A percentile compares a stretch with the other conserved stretches of the same genome.
Conservation (phyloP, 345 rosid species). For the Garcia nutans region DNA sequence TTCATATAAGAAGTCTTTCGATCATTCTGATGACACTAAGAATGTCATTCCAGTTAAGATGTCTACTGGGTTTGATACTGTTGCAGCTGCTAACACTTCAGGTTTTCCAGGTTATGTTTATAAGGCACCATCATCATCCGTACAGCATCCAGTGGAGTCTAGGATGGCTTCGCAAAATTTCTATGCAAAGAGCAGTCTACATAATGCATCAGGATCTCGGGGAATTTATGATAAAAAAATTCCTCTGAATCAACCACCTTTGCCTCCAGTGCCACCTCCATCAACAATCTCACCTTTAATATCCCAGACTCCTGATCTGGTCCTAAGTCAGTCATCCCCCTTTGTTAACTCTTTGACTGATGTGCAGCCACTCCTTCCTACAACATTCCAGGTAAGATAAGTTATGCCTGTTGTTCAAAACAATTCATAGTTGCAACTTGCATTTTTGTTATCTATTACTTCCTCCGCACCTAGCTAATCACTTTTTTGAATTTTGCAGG, state of each 20-base stretch:
- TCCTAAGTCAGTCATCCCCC: constrained; percentile 47
- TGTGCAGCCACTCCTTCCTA: constrained; percentile 34
- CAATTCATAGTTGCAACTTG: background rate
- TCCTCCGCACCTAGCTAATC: constrained; percentile 12
- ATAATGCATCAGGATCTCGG: constrained; percentile 53
- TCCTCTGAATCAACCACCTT: constrained; percentile 75
- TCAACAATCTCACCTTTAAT: constrained; percentile 46
- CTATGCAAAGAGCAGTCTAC: constrained; percentile 63
- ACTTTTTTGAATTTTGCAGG: constrained; percentile 41
- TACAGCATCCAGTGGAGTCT: constrained; percentile 41
- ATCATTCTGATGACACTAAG: constrained; percentile 66
- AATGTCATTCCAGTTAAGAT: constrained; percentile 44
- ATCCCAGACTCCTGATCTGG: constrained; percentile 53
- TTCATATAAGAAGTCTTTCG: constrained; percentile 74
- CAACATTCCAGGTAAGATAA: constrained; percentile 42
- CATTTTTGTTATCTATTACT: background rate
- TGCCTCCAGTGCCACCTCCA: constrained; percentile 92
- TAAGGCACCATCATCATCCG: constrained; percentile 28
- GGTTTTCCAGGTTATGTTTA: constrained; percentile 55
- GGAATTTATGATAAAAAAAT: constrained; percentile 72
- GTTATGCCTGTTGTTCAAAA: background rate
- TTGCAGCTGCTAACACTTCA: constrained; percentile 35
- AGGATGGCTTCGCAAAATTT: constrained; percentile 60
- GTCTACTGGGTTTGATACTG: constrained; percentile 46
- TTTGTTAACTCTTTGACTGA: constrained; percentile 43